Evolutionary conservation across 2,329 filamentous ascomycete genomes (phyloP).

Genomic region (Fusarium foetens): DNA sequence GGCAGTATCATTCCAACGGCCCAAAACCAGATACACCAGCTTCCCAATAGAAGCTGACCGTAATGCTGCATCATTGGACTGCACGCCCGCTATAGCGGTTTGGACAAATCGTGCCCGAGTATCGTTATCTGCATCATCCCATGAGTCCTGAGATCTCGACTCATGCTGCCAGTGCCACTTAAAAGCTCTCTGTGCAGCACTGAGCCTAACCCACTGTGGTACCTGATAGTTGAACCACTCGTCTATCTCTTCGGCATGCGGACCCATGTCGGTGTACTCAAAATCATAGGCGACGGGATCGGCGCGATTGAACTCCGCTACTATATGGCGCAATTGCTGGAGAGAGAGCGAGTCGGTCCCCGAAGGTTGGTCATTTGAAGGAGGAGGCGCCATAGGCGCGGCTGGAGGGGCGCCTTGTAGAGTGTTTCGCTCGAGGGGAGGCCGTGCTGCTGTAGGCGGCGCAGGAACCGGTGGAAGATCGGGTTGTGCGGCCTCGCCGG

Average conservation of each 20-base stretch:
- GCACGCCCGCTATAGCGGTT: conserved; percentile 58
- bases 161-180: conserved; percentile 77
- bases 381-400: conserved; percentile 46
- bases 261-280: conserved; percentile 76
- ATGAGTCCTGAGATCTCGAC: conserved; percentile 56
- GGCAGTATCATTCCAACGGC: conserved; percentile 76
- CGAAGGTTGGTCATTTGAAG: conserved; percentile 47
- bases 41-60: conserved; percentile 66
- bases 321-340: conserved; percentile 76
- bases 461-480: conserved; percentile 51
- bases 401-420: conserved; percentile 41
- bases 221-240: conserved; percentile 97
- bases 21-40: conserved; percentile 71
- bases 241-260: conserved; percentile 88
- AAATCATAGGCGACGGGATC: conserved; percentile 87
- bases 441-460: conserved; percentile 39
- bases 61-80: conserved; percentile 59
- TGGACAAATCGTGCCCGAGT: conserved; percentile 67
- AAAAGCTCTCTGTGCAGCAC: conserved; percentile 80
- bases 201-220: conserved; percentile 83
- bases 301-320: conserved; percentile 75
- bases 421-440: conserved; percentile 45
- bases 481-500: conserved; percentile 50
- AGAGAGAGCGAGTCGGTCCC: conserved; percentile 78
- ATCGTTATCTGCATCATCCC: conserved; percentile 72